Evolutionary conservation across 495 filamentous ascomycete species (phyloP).

Genomic region (Aspergillus campestris): DNA sequence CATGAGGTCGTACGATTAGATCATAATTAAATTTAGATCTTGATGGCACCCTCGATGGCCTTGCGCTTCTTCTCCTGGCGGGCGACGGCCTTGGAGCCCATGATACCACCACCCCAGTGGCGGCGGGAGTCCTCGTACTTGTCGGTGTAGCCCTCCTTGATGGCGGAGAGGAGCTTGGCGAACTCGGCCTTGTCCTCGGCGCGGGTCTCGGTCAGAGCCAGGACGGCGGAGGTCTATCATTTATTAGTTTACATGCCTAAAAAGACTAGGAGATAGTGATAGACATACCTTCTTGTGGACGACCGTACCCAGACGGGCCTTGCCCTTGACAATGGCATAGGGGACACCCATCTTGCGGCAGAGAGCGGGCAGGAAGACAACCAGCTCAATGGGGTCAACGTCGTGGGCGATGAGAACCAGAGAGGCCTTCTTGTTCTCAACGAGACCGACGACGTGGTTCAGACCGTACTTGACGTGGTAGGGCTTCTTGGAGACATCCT

Average conservation of each 20-base stretch:
- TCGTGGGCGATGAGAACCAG: slow-evolving; percentile 98
- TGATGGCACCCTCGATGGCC: slow-evolving; percentile 84
- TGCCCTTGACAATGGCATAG: slow-evolving; percentile 99
- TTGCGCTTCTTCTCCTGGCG: slow-evolving; percentile 94
- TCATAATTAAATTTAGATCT: slow-evolving; percentile 59
- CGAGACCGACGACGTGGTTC: slow-evolving; percentile 98
- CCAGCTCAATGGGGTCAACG: slow-evolving; percentile 98
- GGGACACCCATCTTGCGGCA: slow-evolving; percentile 99
- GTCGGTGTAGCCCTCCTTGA: slow-evolving; percentile 97
- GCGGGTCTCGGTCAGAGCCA: slow-evolving; percentile 93
- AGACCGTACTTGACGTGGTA: slow-evolving; percentile 99
- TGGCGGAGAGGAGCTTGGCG: slow-evolving; percentile 85
- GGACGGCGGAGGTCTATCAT: slow-evolving; percentile 80
- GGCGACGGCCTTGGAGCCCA: slow-evolving; percentile 94
- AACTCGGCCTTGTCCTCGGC: slow-evolving; percentile 97
- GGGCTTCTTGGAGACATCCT: slow-evolving; percentile 99
- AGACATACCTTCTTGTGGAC: slow-evolving; percentile 92
- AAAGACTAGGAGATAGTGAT: background rate
- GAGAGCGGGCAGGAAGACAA: slow-evolving; percentile 96
- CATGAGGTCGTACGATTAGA: too few relatives aligned
- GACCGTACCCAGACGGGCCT: slow-evolving; percentile 95
- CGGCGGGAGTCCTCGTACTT: slow-evolving; percentile 89
- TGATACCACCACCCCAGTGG: slow-evolving; percentile 99
- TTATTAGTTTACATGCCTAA: background rate
- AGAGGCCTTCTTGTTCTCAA: slow-evolving; percentile 99